Percentiles rank a stretch among this genome's conserved stretches.
phyloP scores from a whole-genome alignment of 1,284 basidiomycete species.

The Pseudozyma sp. region DNA sequence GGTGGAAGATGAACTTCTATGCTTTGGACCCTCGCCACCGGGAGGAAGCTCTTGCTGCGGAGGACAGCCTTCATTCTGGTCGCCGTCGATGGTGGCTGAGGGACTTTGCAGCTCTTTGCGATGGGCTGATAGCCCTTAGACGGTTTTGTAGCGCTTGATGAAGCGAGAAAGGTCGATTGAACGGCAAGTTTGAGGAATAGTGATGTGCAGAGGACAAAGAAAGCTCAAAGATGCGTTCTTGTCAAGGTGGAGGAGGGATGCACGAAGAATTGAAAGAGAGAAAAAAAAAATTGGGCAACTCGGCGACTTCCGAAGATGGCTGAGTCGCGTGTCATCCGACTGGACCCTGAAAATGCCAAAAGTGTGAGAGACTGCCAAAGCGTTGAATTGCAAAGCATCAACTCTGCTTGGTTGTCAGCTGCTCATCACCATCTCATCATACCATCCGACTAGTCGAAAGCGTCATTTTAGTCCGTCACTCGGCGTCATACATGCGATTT shows the following conservation, averaged over 20 bases:
- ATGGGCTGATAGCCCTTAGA: too few species aligned
- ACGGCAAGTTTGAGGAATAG: too few species aligned
- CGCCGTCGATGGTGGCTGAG: too few species aligned
- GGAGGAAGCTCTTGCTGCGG: not conserved
- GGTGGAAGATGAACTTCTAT: slow-evolving; percentile 1
- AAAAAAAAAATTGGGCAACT: not conserved
- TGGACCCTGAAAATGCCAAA: slow-evolving; percentile 15
- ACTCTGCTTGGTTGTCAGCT: not conserved
- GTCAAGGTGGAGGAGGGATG: slow-evolving; percentile 8
- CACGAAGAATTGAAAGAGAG: slow-evolving; percentile 7
- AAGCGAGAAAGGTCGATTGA: too few species aligned
- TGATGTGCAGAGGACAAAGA: not conserved
- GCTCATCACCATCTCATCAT: not conserved
- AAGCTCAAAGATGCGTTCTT: not conserved
- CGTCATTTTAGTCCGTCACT: too few species aligned
- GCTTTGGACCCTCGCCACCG: slow-evolving; percentile 2
- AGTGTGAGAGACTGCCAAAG: not conserved
- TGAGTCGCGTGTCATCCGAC: not conserved
- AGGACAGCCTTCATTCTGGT: slow-evolving; percentile 32
- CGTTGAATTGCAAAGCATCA: slow-evolving; percentile 11
- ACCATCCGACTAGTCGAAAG: too few species aligned
- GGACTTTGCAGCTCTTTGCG: not conserved
- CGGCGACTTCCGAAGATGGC: too few species aligned
- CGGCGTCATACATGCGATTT: too few species aligned
- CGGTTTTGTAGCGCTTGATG: too few species aligned